Base-by-base conservation (phyloP, 2,329 filamentous ascomycete genomes). In the Nemania sp. region DNA sequence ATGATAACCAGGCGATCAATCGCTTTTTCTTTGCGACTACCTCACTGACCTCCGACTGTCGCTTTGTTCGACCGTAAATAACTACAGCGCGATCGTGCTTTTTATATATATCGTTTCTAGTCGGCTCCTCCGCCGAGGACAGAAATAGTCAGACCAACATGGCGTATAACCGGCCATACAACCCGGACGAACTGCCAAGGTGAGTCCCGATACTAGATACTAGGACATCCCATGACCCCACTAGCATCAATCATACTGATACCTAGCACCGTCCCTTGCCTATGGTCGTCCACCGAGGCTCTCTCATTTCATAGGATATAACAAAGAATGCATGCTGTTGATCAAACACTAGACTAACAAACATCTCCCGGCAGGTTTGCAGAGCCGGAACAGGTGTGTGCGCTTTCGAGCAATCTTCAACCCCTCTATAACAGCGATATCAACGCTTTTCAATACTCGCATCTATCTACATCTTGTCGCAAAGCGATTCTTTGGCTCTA, bases 111-210 rank as follows among this genome's bases (percentile, higher is more conserved):
- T 22, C 41, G 11, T 62, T 49, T 24, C 6, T 4, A 6, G 20
- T 45, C 53, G 26, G 20, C 24, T 51, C 59, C 52, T 15, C 20
- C 49, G 2, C 18, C 24, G 58, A 29, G 24, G n/a, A 57, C 45
- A 62, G 54, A 20, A 13, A 6, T 4, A 45, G 5, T 6, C 38
- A 24, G 7, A 18, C 66, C 72, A 81, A 78, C 69, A 98, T 98
- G 95, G 95, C 95, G 64, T 98, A 98, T 86, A 97, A 97, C 82
- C 90, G 90, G 80, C 89, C 91, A 64, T 96, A 94, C 84, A 97
- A 99, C 80, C 94, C 94, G 38, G 95, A 99, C 84, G 93, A 94
- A 79, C 89, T 99, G 72, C 95, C 95, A 78, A 93, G 93, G 92
- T 96, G 86, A 83, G 91, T 82, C 49, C 52, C 41, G 52, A 53